phyloP scores from a whole-genome alignment of 2,329 filamentous ascomycete species.

The Diaporthe batatas region DNA sequence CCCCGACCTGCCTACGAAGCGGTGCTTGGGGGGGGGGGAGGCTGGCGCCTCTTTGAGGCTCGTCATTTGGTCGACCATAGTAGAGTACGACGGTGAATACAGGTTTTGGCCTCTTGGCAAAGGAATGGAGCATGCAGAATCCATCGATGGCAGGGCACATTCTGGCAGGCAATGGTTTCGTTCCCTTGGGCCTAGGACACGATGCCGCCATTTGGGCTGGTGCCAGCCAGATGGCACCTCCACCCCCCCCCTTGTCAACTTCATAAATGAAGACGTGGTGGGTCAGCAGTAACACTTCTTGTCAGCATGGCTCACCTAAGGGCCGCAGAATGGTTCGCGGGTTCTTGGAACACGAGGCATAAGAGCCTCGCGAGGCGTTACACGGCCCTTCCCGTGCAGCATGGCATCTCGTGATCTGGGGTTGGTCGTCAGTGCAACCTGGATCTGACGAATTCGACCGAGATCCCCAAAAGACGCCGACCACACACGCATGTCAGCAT shows the following conservation, averaged over 20 bases:
- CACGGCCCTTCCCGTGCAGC: conserved; percentile 15
- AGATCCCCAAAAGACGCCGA: conserved; percentile 7
- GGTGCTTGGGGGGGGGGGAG: background rate
- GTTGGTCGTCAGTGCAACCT: conserved; percentile 11
- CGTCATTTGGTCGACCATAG: conserved; percentile 21
- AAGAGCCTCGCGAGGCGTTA: conserved; percentile 17
- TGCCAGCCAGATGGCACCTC: background rate
- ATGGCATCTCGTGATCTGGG: conserved; percentile 27
- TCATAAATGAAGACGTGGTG: background rate
- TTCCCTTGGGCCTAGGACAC: background rate
- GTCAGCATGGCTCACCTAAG: conserved; percentile 3
- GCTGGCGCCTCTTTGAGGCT: conserved; percentile 13
- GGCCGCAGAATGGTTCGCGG: conserved; percentile 5
- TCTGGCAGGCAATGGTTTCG: conserved; percentile 6
- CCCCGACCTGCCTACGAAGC: conserved; percentile 4
- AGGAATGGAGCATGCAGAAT: conserved; percentile 14
- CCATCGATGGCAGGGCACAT: conserved; percentile 22
- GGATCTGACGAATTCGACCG: conserved; percentile 21
- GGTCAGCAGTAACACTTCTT: conserved; percentile 14
- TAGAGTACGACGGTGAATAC: conserved; percentile 10
- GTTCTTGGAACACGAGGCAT: conserved; percentile 21
- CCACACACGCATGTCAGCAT: conserved; percentile 11
- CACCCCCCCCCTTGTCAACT: background rate
- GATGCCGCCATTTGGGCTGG: background rate
- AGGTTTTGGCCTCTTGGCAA: conserved; percentile 26